These are phyloP conservation scores for Physcomitrium patens DNA, from an alignment of 225 moss, liverwort and hornwort species.

Conservation along the genomic window DNA sequence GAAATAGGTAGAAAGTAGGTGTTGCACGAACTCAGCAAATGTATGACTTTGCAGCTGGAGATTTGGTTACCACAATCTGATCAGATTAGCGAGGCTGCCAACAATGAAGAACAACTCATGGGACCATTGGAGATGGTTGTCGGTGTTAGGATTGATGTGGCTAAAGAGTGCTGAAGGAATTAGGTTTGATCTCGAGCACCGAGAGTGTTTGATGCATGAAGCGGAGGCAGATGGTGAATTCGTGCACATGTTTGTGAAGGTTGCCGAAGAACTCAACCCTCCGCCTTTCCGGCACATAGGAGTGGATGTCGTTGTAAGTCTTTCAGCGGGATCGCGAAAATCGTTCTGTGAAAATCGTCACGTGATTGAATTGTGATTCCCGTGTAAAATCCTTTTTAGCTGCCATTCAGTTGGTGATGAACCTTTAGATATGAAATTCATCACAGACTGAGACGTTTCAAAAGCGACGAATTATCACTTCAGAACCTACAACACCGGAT, in stretches of 20 bases:
- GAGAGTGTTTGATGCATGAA: conserved; percentile 53
- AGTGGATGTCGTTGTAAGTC: conserved; percentile 57
- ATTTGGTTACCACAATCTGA: not conserved
- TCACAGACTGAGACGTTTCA: no score
- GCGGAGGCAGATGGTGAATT: conserved; percentile 23
- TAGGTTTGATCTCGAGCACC: conserved; percentile 39
- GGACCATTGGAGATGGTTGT: conserved; percentile 20
- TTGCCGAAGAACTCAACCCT: conserved; percentile 33
- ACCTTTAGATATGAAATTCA: no score
- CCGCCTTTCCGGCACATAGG: conserved; percentile 49
- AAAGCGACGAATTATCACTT: no score
- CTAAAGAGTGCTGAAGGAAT: conserved; percentile 20
- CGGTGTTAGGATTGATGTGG: not conserved
- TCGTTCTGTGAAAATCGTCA: no score
- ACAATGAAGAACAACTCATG: not conserved
- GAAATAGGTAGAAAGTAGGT: no score
- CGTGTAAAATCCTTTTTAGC: not conserved
- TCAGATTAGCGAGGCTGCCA: not conserved
- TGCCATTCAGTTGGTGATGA: no score
- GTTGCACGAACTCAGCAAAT: no score
- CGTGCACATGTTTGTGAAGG: conserved; percentile 39
- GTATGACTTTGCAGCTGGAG: not conserved
- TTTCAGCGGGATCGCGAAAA: not conserved
- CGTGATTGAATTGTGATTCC: not conserved
- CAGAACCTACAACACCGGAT: not conserved